Evolutionary conservation across 2,329 filamentous ascomycete species (phyloP).

Genomic region (Alternaria longipes): DNA sequence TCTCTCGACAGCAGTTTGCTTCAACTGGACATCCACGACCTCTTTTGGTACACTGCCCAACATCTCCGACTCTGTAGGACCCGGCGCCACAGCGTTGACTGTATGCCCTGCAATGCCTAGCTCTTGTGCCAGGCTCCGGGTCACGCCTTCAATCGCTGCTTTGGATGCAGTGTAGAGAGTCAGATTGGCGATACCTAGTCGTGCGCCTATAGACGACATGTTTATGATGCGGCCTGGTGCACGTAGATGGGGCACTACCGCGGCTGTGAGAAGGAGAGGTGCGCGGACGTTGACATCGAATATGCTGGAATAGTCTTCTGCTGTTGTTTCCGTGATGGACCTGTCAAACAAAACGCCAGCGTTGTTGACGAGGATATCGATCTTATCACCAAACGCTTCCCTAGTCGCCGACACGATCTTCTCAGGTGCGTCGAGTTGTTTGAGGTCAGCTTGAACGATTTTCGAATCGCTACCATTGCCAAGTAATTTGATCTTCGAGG

Average conservation of each 20-base stretch:
- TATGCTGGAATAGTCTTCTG: slow-evolving; percentile 63
- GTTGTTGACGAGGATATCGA: slow-evolving; percentile 58
- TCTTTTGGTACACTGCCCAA: slow-evolving; percentile 62
- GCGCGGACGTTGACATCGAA: slow-evolving; percentile 67
- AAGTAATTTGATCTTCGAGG: slow-evolving; percentile 47
- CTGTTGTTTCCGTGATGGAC: slow-evolving; percentile 46
- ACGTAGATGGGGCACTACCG: slow-evolving; percentile 62
- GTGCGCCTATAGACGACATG: slow-evolving; percentile 64
- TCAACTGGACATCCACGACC: slow-evolving; percentile 60
- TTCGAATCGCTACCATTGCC: slow-evolving; percentile 50
- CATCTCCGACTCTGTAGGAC: slow-evolving; percentile 68
- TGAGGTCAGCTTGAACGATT: slow-evolving; percentile 54
- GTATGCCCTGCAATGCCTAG: slow-evolving; percentile 66
- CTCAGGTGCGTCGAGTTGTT: slow-evolving; percentile 43
- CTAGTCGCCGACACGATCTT: slow-evolving; percentile 51
- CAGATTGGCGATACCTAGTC: slow-evolving; percentile 57
- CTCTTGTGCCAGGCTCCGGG: slow-evolving; percentile 67
- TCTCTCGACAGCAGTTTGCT: slow-evolving; percentile 61
- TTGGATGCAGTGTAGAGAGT: slow-evolving; percentile 67
- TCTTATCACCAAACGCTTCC: slow-evolving; percentile 50
- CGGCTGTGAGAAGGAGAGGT: slow-evolving; percentile 63
- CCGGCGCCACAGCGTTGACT: slow-evolving; percentile 68
- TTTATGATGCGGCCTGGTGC: slow-evolving; percentile 65
- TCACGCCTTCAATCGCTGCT: slow-evolving; percentile 68
- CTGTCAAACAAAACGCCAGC: slow-evolving; percentile 46